Base-by-base conservation (phyloP, 805 yeast genomes). In the Yamadazyma kitorensis region DNA sequence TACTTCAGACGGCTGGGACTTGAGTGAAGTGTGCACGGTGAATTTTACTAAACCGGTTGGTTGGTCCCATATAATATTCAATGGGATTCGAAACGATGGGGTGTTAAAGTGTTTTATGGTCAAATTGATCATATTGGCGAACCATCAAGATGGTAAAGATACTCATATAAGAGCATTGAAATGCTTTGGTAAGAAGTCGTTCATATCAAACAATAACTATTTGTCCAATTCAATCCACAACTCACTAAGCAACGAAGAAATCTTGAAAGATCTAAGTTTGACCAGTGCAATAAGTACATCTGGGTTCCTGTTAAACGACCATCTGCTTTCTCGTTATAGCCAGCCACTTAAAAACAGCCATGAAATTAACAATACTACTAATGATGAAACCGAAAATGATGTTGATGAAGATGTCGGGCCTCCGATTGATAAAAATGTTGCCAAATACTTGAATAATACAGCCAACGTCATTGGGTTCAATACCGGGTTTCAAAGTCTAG, bases 131-230 rank as follows among this genome's bases (percentile, higher is more conserved):
- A 68, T 87, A 5, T 53, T 75, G 6, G 74, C 85, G 1, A 93
- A 94, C 49, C 96, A 87, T 49, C 97, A 89, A 52, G 88, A 86
- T 52, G 99, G 99, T 29, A 93, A 91, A 52, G 99, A 93, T 55
- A 82, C 96, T 1, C 98, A 88, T 55, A 65, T 93, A 8, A 61
- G 98, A 29, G 82, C 88, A 0, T 68, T 89, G 12, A 76, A 66
- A 55, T 86, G 48, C 64, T 78, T 56, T 42, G 72, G 72, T 3
- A 65, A 60, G 36, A 65, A 63, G 37, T 33, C 57, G 3, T 29
- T 37, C 15, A 34, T 24, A 22, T 22, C 17, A 14, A 30, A 18
- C 11, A 35, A 15, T 26, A 39, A 36, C 11, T 24, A 15, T 11
- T 26, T 33, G n/a, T 21, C 10, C 10, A 21, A 29, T 13, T n/a